Evolutionary conservation across 352 stramenopile species (phyloP).

Genomic region (Phytopythium delawarense): DNA sequence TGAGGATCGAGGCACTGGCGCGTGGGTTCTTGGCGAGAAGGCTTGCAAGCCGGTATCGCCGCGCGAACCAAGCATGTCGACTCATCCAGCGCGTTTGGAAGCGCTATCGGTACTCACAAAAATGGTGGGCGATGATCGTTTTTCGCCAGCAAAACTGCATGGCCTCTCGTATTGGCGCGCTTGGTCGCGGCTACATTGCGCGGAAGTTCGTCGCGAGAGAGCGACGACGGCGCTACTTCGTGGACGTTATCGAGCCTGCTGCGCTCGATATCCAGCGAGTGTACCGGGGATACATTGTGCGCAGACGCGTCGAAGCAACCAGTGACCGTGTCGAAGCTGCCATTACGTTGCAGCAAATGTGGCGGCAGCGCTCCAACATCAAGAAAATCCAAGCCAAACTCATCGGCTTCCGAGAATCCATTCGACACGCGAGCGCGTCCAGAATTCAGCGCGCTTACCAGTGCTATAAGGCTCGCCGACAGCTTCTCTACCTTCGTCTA

Average conservation of each 20-base stretch:
- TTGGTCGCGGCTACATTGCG: slow-evolving; percentile 54
- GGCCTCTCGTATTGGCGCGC: slow-evolving; percentile 55
- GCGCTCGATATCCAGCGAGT: slow-evolving; percentile 56
- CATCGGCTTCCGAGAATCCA: slow-evolving; percentile 29
- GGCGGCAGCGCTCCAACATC: slow-evolving; percentile 40
- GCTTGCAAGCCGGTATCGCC: slow-evolving; percentile 24
- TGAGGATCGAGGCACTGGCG: slow-evolving; percentile 44
- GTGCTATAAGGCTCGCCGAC: slow-evolving; percentile 46
- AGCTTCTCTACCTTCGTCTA: slow-evolving; percentile 35
- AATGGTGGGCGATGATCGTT: slow-evolving; percentile 50
- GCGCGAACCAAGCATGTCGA: slow-evolving; percentile 21
- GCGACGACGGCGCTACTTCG: slow-evolving; percentile 33
- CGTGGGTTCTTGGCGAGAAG: slow-evolving; percentile 54
- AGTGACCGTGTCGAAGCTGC: slow-evolving; percentile 60
- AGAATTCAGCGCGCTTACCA: slow-evolving; percentile 58
- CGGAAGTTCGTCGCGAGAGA: slow-evolving; percentile 55
- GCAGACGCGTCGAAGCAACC: slow-evolving; percentile 44
- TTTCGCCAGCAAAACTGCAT: slow-evolving; percentile 43
- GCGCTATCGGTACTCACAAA: slow-evolving; percentile 32
- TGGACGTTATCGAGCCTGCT: slow-evolving; percentile 40
- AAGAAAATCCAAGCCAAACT: slow-evolving; percentile 37
- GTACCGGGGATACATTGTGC: slow-evolving; percentile 60
- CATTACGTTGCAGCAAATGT: slow-evolving; percentile 76
- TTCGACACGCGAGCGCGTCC: slow-evolving; percentile 33
- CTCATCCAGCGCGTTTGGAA: slow-evolving; percentile 57